Base-by-base conservation (phyloP, 495 filamentous ascomycete genomes). In the Usnea hakonensis region DNA sequence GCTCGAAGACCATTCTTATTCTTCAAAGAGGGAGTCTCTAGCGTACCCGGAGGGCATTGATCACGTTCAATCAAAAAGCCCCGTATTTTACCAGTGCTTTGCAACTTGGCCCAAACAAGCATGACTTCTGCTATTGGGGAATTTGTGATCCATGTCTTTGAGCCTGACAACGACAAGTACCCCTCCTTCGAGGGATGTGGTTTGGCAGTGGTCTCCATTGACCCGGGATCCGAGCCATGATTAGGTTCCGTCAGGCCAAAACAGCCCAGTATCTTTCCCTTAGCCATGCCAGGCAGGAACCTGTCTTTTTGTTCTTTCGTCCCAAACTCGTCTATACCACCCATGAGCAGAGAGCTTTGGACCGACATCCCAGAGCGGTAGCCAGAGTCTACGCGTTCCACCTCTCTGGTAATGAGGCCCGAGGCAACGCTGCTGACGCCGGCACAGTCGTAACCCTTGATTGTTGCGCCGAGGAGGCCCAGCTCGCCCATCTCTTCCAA, bases 141-240 rank as follows among this genome's bases (percentile, higher is more conserved):
- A 78, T 97, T 98, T 48, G 94, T 97, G 69, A 98, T 98, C 94
- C 94, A 98, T 0, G 95, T 97, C 80, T 98, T 98, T 46, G 90
- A 79, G 3, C 94, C 94, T 46, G 83, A 88, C 37, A 98, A 75
- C 38, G 87, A 80, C 58, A 88, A 89, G 68, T 89, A 88, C 5
- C 91, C 92, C 69, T 90, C 86, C 79, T 95, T 95, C 5, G 82
- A 85, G 3, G 94, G 90, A 73, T 97, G 93, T 55, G 86, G 86
- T 65, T 87, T 88, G 5, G 94, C 94, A 23, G 79, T 82, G 13
- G 90, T 90, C 75, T 97, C 94, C 95, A 98, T 95, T 1, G 89
- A 90, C 19, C 93, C 94, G 28, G 94, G 94, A 71, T 98, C 94
- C 60, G 90, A 95, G 60, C 94, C 94, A 74, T 98, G 94, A 73